Evolutionary conservation across 768 basidiomycete genomes (phyloP), one percentile per base, ranked within the genome.

Genomic region (Stropharia rugosoannulata): DNA sequence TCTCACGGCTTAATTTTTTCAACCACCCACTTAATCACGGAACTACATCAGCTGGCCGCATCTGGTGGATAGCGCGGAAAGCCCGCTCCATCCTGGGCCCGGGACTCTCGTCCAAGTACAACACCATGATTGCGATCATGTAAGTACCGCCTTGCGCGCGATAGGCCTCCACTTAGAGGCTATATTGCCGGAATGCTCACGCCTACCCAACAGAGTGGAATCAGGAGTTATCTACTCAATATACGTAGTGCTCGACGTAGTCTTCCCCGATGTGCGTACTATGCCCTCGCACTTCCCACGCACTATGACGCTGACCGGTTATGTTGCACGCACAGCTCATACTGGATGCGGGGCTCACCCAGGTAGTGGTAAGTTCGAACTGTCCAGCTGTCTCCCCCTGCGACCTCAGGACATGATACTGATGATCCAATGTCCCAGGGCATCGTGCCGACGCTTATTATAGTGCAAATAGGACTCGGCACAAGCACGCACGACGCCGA

Each of bases 31-130:
- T 49, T 47, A 44, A 38, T 39, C 55, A 46, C 19, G 29, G 36
- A 48, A 40, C 38, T 48, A 27, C 40, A 52, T 40, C 56, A 71
- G 70, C 68, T 46, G 65, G 64, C 42, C 65, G 68, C 22, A 68
- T 69, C 25, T 71, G 67, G 68, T 71, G 66, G 68, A 67, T 69
- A 49, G 62, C 61, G 55, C 63, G 65, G 51, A 66, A 68, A 25
- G 60, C 66, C 27, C 61, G 60, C 35, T 40, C 57, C 41, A 62
- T 67, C 46, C 58, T 71, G 18, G 62, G 66, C 11, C 60, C 66
- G 16, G 62, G 61, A 5, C 16, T 64, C 10, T 58, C 64, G 13
- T 59, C 58, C 50, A 66, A 61, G 49, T 68, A 67, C 46, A 60
- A 60, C 25, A 61, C 67, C 4, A 62, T 63, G 60, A 68, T 68